These are phyloP conservation scores for Tetrapisispora taiwanensis DNA, from an alignment of 805 yeast genomes.

Conservation along the genomic window DNA sequence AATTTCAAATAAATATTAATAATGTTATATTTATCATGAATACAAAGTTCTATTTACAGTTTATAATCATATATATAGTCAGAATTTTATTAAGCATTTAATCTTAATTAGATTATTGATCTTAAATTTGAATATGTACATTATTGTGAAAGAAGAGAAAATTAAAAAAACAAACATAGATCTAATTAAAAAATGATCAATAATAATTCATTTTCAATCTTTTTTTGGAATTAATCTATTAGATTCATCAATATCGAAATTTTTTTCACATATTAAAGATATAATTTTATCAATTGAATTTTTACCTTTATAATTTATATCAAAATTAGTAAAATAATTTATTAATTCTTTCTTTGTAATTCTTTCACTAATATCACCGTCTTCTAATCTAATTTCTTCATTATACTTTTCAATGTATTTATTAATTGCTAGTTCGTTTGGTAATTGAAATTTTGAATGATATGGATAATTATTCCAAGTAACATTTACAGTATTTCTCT, in stretches of 20 bases:
- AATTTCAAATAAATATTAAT: too few relatives aligned
- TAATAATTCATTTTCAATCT: too few relatives aligned
- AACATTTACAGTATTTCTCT: constrained; percentile 23
- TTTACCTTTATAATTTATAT: constrained; percentile 20
- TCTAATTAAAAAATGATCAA: too few relatives aligned
- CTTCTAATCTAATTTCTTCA: constrained; percentile 40
- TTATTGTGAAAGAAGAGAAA: too few relatives aligned
- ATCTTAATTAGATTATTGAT: neutral
- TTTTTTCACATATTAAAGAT: constrained; percentile 7
- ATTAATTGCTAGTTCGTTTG: constrained; percentile 56
- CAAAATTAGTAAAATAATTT: constrained; percentile 40
- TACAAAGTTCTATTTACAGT: neutral
- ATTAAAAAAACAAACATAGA: too few relatives aligned
- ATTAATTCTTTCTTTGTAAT: constrained; percentile 60
- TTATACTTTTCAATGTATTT: constrained; percentile 40
- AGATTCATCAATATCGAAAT: neutral
- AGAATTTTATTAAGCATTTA: neutral
- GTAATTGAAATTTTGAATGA: constrained; percentile 54
- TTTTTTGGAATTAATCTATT: neutral
- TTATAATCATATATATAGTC: neutral
- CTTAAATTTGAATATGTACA: too few relatives aligned
- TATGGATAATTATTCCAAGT: constrained; percentile 37
- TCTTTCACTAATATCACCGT: constrained; percentile 36
- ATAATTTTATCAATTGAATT: constrained; percentile 17
- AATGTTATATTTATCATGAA: neutral